Base-by-base conservation (phyloP, 2,329 filamentous ascomycete genomes). In the Verticillium longisporum region DNA sequence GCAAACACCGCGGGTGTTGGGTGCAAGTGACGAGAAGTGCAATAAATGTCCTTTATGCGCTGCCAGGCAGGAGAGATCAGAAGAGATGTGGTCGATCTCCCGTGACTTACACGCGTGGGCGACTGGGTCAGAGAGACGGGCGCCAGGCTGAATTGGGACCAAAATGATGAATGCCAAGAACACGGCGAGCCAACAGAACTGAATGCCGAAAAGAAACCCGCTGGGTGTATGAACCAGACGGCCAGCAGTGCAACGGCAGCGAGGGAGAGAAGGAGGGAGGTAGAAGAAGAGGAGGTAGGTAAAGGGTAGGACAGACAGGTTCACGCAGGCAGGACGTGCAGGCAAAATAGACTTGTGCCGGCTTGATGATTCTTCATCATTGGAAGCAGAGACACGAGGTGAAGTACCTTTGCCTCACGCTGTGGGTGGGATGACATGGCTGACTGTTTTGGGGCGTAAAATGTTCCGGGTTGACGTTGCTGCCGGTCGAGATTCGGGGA, bases 131-230 rank as follows among this genome's bases (percentile, higher is more conserved):
- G 18, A n/a, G 13, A 31, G 18, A 26, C n/a, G 9, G 45, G 21
- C 45, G 45, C 45, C 45, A 53, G 45, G 45, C 45, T 53, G n/a
- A 11, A 53, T 53, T n/a, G 18, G 45, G 45, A 59, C 56, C 56
- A 57, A 64, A 63, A 61, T 61, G 63, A 64, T 64, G 63, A 63
- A 61, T 61, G 59, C 32, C 59, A 59, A 57, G 62, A 57, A 64
- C 60, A 59, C 60, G 58, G 59, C 61, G 54, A 61, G 59, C 37
- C 57, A 59, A 58, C 63, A 63, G n/a, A 18, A 31, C 55, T 56
- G 55, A 26, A 18, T 53, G 18, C 18, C 21, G 21, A 18, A 53
- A 31, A 31, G 5, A 31, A 31, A 31, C 5, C 26, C 26, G 26
- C 26, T 31, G 26, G 26, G 26, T 31, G 26, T 31, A 31, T 31